Evolutionary conservation across 345 rosid species (phyloP).

Genomic region (Durio zibethinus): DNA sequence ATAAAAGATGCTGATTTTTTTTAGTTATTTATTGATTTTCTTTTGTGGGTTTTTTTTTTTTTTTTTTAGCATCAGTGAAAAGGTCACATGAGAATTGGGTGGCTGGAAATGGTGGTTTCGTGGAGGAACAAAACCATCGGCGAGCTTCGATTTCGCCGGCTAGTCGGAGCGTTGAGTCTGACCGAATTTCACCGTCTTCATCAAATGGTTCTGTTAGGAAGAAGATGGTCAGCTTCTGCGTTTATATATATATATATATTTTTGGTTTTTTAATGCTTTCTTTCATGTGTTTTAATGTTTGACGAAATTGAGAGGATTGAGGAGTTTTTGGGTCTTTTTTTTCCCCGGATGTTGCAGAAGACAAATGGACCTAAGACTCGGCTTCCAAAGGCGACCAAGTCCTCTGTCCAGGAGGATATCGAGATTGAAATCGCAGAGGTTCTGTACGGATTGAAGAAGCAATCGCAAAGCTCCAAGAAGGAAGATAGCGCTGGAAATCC

Average conservation of each 20-base stretch:
- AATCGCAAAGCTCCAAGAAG: constrained; percentile 33
- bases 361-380: constrained; percentile 36
- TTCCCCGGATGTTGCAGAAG: constrained; percentile 22
- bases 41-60: constrained; percentile 2
- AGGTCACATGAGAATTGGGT: constrained; percentile 53
- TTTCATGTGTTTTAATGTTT: background rate
- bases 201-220: constrained; percentile 42
- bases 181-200: constrained; percentile 39
- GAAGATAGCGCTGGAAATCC: constrained; percentile 22
- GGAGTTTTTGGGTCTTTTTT: background rate
- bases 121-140: constrained; percentile 31
- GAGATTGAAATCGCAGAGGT: constrained; percentile 73
- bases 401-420: constrained; percentile 44
- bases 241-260: no score
- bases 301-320: constrained; percentile 9
- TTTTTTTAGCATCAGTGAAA: constrained; percentile 44
- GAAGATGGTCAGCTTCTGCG: constrained; percentile 42
- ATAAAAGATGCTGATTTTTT: background rate
- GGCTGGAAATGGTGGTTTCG: constrained; percentile 42
- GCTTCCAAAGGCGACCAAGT: constrained; percentile 35
- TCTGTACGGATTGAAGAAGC: constrained; percentile 48
- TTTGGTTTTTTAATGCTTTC: background rate
- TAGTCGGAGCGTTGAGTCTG: constrained; percentile 34
- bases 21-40: background rate
- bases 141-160: constrained; percentile 42